Evolutionary conservation across 2,329 filamentous ascomycete species (phyloP), one percentile per base, ranked within the genome.

Genomic region (Sarocladiaceae sp.): DNA sequence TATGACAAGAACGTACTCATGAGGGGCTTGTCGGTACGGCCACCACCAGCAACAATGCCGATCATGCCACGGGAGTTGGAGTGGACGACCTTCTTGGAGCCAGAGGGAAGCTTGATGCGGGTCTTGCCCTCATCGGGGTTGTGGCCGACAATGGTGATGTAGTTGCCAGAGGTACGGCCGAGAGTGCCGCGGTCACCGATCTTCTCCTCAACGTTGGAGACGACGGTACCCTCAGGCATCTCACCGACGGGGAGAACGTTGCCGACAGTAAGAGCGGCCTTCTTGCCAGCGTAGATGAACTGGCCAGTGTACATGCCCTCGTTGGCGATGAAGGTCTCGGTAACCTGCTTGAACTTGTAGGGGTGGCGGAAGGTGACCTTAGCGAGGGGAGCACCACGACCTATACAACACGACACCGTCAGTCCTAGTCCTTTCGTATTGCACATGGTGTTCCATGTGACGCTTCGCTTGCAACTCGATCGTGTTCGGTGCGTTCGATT

Each of bases 271-370:
- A 99, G 85, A 63, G 87, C 82, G 69, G 94, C 94, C 80, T 96
- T 94, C 90, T 99, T 99, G 74, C 94, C 94, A 73, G 93, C 94
- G 80, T 99, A 99, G 87, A 99, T 91, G 85, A 99, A 99, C 79
- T 99, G 94, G 74, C 94, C 94, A 64, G 94, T 97, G 90, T 97
- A 99, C 92, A 97, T 97, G 82, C 94, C 94, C 84, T 97, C 94
- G 81, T 97, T 99, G 78, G 94, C 94, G 73, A 99, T 99, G 87
- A 99, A 97, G 66, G 94, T 99, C 87, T 99, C 92, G 76, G 88
- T 93, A 75, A 91, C 80, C 74, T 92, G 87, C 87, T 96, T 96
- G 88, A 90, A 97, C 77, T 86, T 85, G 88, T 99, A 99, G 68
- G 94, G 91, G 78, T 96, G 89, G 69, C 94, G 92, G 90, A 99